Percentiles rank a stretch among this genome's conserved stretches.
Conservation (phyloP, 352 stramenopile species). For the Phytophthora pisi region DNA sequence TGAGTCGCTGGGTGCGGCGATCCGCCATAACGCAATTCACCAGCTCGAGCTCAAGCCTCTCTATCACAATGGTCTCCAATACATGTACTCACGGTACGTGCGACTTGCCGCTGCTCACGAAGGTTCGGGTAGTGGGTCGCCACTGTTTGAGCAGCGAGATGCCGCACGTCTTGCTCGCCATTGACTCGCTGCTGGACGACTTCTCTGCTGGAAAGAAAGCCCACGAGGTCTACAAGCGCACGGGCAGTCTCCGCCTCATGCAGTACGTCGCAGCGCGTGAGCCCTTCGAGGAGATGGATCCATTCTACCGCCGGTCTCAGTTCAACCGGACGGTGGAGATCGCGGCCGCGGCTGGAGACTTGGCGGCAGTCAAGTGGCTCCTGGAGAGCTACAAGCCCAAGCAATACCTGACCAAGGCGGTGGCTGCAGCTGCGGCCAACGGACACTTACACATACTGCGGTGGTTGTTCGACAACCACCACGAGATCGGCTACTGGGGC, state of each 20-base stretch:
- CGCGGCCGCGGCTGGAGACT: conserved; percentile 25
- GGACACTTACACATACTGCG: conserved; percentile 34
- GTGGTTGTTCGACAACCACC: conserved; percentile 31
- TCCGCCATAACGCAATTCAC: conserved; percentile 32
- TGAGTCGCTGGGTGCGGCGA: neutral
- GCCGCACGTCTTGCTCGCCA: conserved; percentile 24
- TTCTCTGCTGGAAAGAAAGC: conserved; percentile 25
- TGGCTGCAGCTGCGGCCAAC: conserved; percentile 28
- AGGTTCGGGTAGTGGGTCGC: conserved; percentile 19
- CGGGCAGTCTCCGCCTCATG: conserved; percentile 31
- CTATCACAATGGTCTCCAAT: conserved; percentile 18
- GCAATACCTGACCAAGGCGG: conserved; percentile 27
- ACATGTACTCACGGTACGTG: conserved; percentile 1
- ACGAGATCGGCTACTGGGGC: conserved; percentile 35
- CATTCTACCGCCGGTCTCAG: conserved; percentile 27
- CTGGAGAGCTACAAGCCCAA: conserved; percentile 27
- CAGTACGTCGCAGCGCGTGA: conserved; percentile 37
- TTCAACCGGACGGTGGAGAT: conserved; percentile 31
- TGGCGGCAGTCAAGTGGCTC: conserved; percentile 30
- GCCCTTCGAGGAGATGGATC: conserved; percentile 24
- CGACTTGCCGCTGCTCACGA: conserved; percentile 28
- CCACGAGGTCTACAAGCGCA: conserved; percentile 28
- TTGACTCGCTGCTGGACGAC: conserved; percentile 33
- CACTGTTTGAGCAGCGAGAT: conserved; percentile 25
- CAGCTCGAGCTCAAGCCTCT: conserved; percentile 10